Evolutionary conservation across 2,329 filamentous ascomycete genomes (phyloP), one percentile per base, ranked within the genome.

Genomic region (Xylariales sp.): DNA sequence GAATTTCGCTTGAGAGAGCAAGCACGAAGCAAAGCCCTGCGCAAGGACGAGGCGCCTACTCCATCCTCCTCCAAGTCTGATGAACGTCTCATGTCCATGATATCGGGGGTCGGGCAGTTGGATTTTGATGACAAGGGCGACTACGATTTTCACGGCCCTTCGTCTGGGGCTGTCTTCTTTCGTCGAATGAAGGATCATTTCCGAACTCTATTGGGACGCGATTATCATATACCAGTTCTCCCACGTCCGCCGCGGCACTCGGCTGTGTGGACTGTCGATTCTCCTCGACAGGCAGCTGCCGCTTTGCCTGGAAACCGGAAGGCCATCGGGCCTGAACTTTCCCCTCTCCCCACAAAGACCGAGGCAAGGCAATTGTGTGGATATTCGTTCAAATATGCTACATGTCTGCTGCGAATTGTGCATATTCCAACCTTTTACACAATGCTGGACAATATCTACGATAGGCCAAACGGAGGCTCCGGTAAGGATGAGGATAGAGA

Each of bases 101-200:
- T 97, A 41, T 86, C 91, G 56, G 87, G 87, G 29, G 88, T 91
- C 3, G 93, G 91, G 24, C 86, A 90, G 56, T 73, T 98, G 14
- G 91, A 97, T 53, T 73, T 97, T 23, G 89, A 95, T 52, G 91
- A 97, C 50, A 81, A 83, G 51, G 91, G 91, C 29, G 81, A 93
- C 51, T 95, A 89, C 81, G 90, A 97, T 61, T 98, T 95, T 53
- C 88, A 95, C 55, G 93, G 93, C 33, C 85, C 87, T 46, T 96
- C 91, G 0, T 97, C 93, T 0, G 90, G 91, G 3, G 76, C 90
- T 29, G 88, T 91, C 45, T 98, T 96, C 59, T 75, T 96, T 50
- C 78, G 81, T 46, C 81, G 87, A 38, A 83, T 98, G 75, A 84
- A 88, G 52, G 86, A 94, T 53, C 85, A 95, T 54, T 87, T 96